Evolutionary conservation across 352 stramenopile species (phyloP).

Genomic region (Pythium brachiatum): DNA sequence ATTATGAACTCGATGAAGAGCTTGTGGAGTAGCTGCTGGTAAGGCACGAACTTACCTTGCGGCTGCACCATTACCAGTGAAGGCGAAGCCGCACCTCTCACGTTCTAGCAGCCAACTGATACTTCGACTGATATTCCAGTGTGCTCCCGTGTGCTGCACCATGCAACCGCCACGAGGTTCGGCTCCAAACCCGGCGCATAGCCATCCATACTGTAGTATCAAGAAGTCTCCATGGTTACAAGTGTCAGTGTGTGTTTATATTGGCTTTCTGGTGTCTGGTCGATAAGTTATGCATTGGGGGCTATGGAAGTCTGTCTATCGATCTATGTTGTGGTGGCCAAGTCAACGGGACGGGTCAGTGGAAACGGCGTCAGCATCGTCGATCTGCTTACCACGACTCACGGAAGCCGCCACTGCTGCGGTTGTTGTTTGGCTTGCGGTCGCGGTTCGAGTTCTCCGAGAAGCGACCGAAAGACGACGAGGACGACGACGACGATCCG

Average conservation of each 20-base stretch:
- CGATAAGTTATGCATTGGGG: constrained; percentile 30
- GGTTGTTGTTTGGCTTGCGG: constrained; percentile 23
- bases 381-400: constrained; percentile 21
- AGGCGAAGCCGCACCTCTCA: no score
- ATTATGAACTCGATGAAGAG: no score
- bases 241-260: constrained; percentile 1
- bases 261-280: constrained; percentile 22
- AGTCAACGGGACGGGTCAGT: constrained; percentile 13
- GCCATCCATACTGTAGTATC: no score
- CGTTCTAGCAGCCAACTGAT: no score
- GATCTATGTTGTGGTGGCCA: constrained; percentile 17
- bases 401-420: constrained; percentile 28
- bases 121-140: no score
- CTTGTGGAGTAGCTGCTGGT: no score
- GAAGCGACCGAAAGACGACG: constrained; percentile 33
- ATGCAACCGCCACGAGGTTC: no score
- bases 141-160: no score
- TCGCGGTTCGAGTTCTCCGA: constrained; percentile 9
- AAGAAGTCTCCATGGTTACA: no score
- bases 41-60: no score
- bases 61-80: no score
- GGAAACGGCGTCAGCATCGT: neutral
- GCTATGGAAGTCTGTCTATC: constrained; percentile 16
- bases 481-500: constrained; percentile 10
- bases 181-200: no score